Conservation (phyloP, 257 asterid species). For the Solanum peruvianum region DNA sequence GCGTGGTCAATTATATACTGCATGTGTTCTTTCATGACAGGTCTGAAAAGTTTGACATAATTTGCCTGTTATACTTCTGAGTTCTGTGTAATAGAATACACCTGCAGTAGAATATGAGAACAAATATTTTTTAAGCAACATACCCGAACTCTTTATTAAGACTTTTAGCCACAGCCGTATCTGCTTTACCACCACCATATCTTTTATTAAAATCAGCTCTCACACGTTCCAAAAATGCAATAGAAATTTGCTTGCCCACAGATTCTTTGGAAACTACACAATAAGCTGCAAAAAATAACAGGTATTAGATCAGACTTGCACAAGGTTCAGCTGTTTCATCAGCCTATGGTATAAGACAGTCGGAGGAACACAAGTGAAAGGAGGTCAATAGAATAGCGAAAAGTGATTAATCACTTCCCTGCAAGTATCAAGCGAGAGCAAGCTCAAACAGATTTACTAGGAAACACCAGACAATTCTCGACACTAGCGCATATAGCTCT, state of each 20-base stretch:
- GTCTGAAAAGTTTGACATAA: conserved; percentile 28
- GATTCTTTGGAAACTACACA: conserved; percentile 93
- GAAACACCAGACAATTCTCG: background rate
- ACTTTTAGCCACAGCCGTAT: conserved; percentile 76
- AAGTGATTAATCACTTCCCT: background rate
- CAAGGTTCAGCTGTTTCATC: background rate
- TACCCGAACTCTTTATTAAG: conserved; percentile 95
- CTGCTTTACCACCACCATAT: conserved; percentile 95
- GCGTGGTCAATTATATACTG: conserved; percentile 84
- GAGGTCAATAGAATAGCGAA: background rate
- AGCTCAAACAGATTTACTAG: background rate
- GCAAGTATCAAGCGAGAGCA: background rate
- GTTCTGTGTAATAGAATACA: background rate
- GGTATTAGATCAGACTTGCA: background rate
- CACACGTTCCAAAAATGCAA: conserved; percentile 77
- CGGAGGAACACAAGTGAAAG: background rate
- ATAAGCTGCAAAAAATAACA: conserved; percentile 47
- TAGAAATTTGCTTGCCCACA: conserved; percentile 76
- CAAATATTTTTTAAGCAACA: background rate
- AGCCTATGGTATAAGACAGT: background rate
- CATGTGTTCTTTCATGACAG: conserved; percentile 84
- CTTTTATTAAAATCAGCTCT: conserved; percentile 83
- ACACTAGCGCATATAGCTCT: background rate
- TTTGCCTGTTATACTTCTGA: background rate
- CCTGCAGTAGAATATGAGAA: background rate